Conservation (phyloP, 306 rosid genomes). For the Boehmeria nivea region DNA sequence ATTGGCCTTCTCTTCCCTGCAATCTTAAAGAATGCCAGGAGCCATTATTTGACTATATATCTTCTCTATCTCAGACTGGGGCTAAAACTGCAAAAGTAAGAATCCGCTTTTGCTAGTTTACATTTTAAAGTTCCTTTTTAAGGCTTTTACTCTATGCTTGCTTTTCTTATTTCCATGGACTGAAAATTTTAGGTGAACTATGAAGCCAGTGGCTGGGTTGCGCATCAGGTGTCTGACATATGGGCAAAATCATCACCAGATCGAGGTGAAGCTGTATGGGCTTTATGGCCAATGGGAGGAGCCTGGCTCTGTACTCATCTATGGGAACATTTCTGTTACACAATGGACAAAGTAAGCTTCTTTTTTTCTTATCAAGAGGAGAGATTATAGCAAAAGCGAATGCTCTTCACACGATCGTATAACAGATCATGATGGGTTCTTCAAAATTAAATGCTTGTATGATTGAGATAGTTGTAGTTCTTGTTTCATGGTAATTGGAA, state of each 20-base stretch:
- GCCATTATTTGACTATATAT: constrained; percentile 67
- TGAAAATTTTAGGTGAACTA: constrained; percentile 71
- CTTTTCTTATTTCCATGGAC: background rate
- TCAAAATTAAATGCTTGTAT: too few species aligned
- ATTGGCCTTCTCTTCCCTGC: constrained; percentile 94
- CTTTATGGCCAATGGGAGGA: constrained; percentile 97
- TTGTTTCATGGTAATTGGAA: too few species aligned
- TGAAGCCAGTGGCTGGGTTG: constrained; percentile 87
- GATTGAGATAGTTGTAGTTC: too few species aligned
- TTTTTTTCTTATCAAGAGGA: background rate
- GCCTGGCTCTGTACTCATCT: constrained; percentile 86
- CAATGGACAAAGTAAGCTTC: constrained; percentile 74
- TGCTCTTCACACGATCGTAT: background rate
- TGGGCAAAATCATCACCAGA: constrained; percentile 95
- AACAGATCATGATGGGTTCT: too few species aligned
- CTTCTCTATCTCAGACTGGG: constrained; percentile 61
- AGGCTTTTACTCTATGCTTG: background rate
- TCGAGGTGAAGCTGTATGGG: constrained; percentile 89
- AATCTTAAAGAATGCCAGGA: constrained; percentile 88
- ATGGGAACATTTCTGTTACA: constrained; percentile 92
- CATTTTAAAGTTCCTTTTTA: background rate
- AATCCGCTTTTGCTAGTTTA: constrained; percentile 3
- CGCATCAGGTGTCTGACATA: constrained; percentile 84
- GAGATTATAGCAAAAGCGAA: background rate
- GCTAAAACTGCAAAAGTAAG: constrained; percentile 82